A percentile compares a stretch with the other conserved stretches of the same genome.
Conservation (phyloP, 495 filamentous ascomycete genomes). For the Neurospora sp. region DNA sequence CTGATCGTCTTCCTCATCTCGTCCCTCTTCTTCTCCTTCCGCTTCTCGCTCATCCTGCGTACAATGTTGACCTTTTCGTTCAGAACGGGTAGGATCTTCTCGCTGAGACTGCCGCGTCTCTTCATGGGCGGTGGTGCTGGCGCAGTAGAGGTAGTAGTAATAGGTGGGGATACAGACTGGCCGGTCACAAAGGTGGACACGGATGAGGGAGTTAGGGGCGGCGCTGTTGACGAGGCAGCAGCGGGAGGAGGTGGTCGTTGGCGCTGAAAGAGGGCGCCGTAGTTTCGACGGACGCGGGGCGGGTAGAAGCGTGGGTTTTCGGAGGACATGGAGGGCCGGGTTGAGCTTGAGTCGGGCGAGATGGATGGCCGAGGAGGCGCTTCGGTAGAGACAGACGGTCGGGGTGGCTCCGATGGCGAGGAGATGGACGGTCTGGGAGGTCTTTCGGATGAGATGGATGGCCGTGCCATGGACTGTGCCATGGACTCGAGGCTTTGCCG, state of each 20-base stretch:
- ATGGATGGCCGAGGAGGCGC: background rate
- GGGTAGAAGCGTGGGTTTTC: background rate
- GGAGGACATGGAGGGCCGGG: background rate
- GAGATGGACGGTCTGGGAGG: background rate
- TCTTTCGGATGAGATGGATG: background rate
- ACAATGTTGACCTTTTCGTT: conserved; percentile 36
- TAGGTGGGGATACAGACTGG: background rate
- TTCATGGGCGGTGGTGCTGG: background rate
- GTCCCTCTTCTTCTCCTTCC: conserved; percentile 55
- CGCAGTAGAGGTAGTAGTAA: background rate
- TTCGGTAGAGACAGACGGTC: background rate
- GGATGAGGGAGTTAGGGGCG: background rate
- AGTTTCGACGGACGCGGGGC: background rate
- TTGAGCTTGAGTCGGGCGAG: background rate
- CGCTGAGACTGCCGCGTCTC: background rate
- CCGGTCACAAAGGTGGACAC: background rate
- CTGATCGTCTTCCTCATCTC: conserved; percentile 60
- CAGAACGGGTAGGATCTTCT: conserved; percentile 22
- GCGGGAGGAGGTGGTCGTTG: background rate
- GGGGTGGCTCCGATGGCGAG: background rate
- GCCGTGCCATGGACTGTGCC: conserved; percentile 4
- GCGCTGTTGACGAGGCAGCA: background rate
- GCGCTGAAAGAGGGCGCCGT: conserved; percentile 4
- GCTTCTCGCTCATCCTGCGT: conserved; percentile 48
- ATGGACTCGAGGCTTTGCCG: conserved; percentile 32